Percentiles rank a stretch among this genome's conserved stretches.
These are phyloP conservation scores for Saccharomyces kudriavzevii DNA, from an alignment of 805 yeast genomes.

Conservation along the genomic window DNA sequence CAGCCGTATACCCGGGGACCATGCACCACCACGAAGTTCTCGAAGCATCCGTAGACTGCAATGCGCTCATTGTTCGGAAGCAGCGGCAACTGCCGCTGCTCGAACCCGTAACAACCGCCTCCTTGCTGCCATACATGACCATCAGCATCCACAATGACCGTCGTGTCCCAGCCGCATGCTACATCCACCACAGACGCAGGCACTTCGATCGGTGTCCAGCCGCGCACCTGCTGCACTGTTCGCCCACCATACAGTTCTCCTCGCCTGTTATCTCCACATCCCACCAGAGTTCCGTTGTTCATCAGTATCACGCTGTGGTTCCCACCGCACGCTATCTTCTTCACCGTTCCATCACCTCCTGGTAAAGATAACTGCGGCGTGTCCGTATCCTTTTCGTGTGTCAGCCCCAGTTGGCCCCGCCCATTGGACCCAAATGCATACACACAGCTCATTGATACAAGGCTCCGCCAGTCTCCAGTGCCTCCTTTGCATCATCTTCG, in stretches of 20 bases:
- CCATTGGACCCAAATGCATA: conserved; percentile 83
- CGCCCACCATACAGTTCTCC: conserved; percentile 39
- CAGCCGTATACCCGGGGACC: conserved; percentile 34
- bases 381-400: conserved; percentile 41
- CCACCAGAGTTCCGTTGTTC: conserved; percentile 44
- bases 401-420: conserved; percentile 61
- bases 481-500: neutral
- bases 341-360: conserved; percentile 21
- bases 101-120: conserved; percentile 34
- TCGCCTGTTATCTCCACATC: conserved; percentile 48
- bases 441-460: conserved; percentile 1
- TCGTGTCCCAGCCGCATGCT: conserved; percentile 77
- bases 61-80: conserved; percentile 36
- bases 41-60: conserved; percentile 31
- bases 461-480: conserved; percentile 3
- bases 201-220: conserved; percentile 2
- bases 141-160: conserved; percentile 39
- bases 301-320: conserved; percentile 68
- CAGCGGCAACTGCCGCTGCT: conserved; percentile 34
- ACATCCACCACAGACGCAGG: conserved; percentile 35
- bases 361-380: conserved; percentile 22
- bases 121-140: conserved; percentile 50
- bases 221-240: conserved; percentile 28
- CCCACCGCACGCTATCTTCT: conserved; percentile 66
- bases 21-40: conserved; percentile 53